Evolutionary conservation across 352 stramenopile species (phyloP), one percentile per base, ranked within the genome.

Genomic region (Pythium angustatum): DNA sequence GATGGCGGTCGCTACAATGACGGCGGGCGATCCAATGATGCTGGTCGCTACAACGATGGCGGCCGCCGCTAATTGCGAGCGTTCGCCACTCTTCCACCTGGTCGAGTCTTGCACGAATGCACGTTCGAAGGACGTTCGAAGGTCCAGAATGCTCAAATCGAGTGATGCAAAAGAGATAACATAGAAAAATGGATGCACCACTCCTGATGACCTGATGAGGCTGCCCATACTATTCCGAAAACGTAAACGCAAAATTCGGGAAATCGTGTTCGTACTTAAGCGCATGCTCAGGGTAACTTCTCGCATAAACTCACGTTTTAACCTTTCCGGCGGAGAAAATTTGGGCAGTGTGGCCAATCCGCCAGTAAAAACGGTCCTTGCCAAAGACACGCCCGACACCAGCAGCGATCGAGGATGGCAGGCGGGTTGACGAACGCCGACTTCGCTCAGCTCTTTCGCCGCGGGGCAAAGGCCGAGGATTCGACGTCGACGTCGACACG

Each of bases 401-500:
- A 43, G 4, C 28, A 27, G 27, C 3, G 31, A 17, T 15, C 7
- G n/a, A 27, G 19, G 22, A 68, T 68, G 54, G 48, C 50, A n/a
- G 41, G 27, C 26, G 68, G 79, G 40, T 49, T 90, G 58, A 83
- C 66, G 55, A 94, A 94, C 60, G 83, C 85, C 5, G 85, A 94
- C 72, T 94, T 94, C 58, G 83, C 85, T 62, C 76, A 70, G n/a
- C 77, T 94, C 60, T 94, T 93, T 57, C 78, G 76, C 5, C 62
- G 73, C 15, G 49, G 53, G 14, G n/a, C 53, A 14, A 64, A 64
- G 52, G 38, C 41, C 24, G 51, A 66, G 10, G 51, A 60, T 15
- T 49, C 58, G 49, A 24, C 47, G 17, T 49, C 58, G 49, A 24
- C 47, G 17, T 9, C 15, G 17, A 27, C 53, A 9, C 21, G 21